Evolutionary conservation across 2,329 filamentous ascomycete species (phyloP), one percentile per base, ranked within the genome.

Genomic region (Aschersonia sp.): DNA sequence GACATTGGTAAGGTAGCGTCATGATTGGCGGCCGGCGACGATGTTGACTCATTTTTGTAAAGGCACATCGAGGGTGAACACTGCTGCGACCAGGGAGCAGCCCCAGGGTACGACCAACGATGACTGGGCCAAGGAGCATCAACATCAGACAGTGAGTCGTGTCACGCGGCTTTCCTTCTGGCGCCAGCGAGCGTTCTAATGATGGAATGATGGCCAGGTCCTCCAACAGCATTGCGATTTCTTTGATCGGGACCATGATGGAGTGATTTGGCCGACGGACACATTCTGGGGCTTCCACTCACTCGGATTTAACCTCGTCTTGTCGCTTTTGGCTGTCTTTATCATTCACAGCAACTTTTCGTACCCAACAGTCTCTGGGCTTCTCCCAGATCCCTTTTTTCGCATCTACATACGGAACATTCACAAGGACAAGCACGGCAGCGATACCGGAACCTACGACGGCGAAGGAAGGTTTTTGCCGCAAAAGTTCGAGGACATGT

Each of bases 401-500:
- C 55, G 66, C 12, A 56, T 70, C 20, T 65, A 65, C 50, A 54
- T 69, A 5, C 47, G 54, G 2, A 58, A 57, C 9, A 65, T 70
- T 31, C 65, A 70, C 53, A 68, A 65, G 52, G 66, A 61, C 28
- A 70, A 69, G 58, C 70, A 73, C 51, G 70, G 69, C 4, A 69
- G 64, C 46, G 70, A 73, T 51, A 68, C 60, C 28, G 66, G 65
- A 9, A 64, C 65, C 0, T 74, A 69, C 48, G 71, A 75, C 53
- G 65, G 57, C 10, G 71, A 74, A 53, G 72, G 71, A 3, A 61
- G 70, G 1, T 74, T 73, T 53, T 51, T 66, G 9, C 68, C 71
- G 9, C 71, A 74, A 54, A 65, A 63, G 42, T 74, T 75, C 50
- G 70, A 75, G 56, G 70, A 74, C 51, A 63, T 73, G 43, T 74